phyloP scores from a whole-genome alignment of 139 green algal genomes.

The Trebouxia sp. region DNA sequence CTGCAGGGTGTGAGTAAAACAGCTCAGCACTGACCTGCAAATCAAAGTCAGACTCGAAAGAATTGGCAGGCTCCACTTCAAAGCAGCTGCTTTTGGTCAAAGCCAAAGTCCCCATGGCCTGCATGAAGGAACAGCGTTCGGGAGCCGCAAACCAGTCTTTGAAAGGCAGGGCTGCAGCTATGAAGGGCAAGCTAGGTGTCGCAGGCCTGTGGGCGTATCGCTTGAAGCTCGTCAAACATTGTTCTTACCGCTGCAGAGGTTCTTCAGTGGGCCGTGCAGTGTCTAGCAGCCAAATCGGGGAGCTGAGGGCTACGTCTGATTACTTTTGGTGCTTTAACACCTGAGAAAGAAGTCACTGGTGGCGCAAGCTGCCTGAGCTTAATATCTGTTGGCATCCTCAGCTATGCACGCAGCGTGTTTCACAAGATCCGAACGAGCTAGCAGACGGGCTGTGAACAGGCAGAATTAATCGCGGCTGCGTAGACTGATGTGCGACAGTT shows the following conservation, averaged over 20 bases:
- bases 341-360: background rate
- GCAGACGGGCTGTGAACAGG: background rate
- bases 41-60: background rate
- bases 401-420: background rate
- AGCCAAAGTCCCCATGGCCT: background rate
- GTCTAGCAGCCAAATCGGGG: background rate
- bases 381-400: background rate
- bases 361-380: background rate
- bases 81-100: constrained; percentile 8
- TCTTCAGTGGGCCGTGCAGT: too few species aligned
- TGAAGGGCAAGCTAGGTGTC: too few species aligned
- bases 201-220: too few species aligned
- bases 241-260: too few species aligned
- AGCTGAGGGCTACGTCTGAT: background rate
- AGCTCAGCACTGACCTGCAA: background rate
- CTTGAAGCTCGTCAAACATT: too few species aligned
- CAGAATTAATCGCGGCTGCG: too few species aligned
- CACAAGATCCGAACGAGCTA: background rate
- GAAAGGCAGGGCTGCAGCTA: too few species aligned
- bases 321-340: background rate
- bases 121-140: background rate
- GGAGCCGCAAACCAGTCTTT: background rate
- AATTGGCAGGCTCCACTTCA: background rate
- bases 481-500: background rate
- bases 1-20: too few species aligned